phyloP scores from a whole-genome alignment of 2,329 filamentous ascomycete genomes.

The Diplocarpon mali region DNA sequence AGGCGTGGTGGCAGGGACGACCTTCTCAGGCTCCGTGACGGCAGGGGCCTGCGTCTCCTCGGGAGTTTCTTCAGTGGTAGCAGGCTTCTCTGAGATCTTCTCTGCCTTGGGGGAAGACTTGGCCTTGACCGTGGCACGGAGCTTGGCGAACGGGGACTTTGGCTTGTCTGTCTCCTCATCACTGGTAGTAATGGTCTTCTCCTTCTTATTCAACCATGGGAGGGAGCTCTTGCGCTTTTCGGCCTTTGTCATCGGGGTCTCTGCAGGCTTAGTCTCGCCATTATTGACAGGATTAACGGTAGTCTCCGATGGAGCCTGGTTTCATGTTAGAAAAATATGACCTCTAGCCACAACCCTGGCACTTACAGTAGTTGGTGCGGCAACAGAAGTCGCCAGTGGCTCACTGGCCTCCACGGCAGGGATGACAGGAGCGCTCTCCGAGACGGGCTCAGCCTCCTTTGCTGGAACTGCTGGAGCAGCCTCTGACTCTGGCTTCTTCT shows the following conservation, averaged over 20 bases:
- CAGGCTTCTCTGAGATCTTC: slow-evolving; percentile 36
- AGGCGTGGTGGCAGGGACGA: slow-evolving; percentile 16
- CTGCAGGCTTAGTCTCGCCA: slow-evolving; percentile 31
- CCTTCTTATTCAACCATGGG: slow-evolving; percentile 54
- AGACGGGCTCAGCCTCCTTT: slow-evolving; percentile 27
- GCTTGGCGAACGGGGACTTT: slow-evolving; percentile 27
- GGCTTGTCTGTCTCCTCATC: slow-evolving; percentile 34
- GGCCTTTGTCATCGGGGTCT: slow-evolving; percentile 29
- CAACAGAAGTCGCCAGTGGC: slow-evolving; percentile 22
- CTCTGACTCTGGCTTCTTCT: slow-evolving; percentile 23
- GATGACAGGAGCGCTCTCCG: slow-evolving; percentile 27
- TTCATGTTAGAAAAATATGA: neutral
- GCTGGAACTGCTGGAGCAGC: slow-evolving; percentile 21
- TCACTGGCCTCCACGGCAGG: slow-evolving; percentile 25
- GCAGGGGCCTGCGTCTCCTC: slow-evolving; percentile 16
- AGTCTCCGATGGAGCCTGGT: slow-evolving; percentile 21
- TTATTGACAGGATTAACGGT: slow-evolving; percentile 28
- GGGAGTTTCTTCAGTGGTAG: slow-evolving; percentile 24
- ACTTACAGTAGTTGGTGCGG: slow-evolving; percentile 20
- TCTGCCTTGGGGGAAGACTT: slow-evolving; percentile 31
- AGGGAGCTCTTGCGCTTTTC: slow-evolving; percentile 53
- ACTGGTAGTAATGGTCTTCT: slow-evolving; percentile 28
- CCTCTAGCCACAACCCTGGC: neutral
- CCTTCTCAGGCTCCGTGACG: slow-evolving; percentile 12
- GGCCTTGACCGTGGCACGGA: slow-evolving; percentile 28